phyloP scores from a whole-genome alignment of 139 green algal species.

The Astrephomene gubernaculifera region DNA sequence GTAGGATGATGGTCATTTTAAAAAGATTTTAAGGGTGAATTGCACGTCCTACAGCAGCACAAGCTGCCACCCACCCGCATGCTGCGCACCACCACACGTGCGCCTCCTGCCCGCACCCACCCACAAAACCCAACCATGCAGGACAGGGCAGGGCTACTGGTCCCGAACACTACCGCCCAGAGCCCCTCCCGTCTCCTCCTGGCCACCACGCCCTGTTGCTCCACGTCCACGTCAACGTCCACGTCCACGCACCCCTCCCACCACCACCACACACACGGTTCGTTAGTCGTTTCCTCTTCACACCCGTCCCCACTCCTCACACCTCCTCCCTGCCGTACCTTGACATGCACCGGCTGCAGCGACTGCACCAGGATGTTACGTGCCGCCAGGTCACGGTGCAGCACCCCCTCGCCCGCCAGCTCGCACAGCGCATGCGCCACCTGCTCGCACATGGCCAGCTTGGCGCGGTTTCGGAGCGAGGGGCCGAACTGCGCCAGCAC shows the following conservation, averaged over 20 bases:
- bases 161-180: too few relatives aligned
- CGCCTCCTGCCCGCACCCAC: too few relatives aligned
- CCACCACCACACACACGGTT: too few relatives aligned
- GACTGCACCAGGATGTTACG: conserved; percentile 70
- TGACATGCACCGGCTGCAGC: conserved; percentile 67
- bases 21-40: too few relatives aligned
- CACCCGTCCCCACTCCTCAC: neutral
- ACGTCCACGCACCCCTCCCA: neutral
- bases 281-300: neutral
- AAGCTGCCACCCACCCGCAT: too few relatives aligned
- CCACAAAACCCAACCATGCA: too few relatives aligned
- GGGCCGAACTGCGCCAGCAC: conserved; percentile 50
- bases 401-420: conserved; percentile 53
- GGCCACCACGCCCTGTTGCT: neutral
- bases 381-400: conserved; percentile 68
- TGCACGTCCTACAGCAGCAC: too few relatives aligned
- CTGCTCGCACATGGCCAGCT: conserved; percentile 67
- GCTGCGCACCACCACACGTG: too few relatives aligned
- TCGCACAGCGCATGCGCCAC: conserved; percentile 65
- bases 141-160: too few relatives aligned
- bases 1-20: too few relatives aligned
- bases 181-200: neutral
- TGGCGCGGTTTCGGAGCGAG: conserved; percentile 46
- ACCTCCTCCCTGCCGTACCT: too few relatives aligned
- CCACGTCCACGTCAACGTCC: neutral